Evolutionary conservation across 1,139 yeast species (phyloP), one percentile per base, ranked within the genome.

Genomic region (Taphrina pruni): DNA sequence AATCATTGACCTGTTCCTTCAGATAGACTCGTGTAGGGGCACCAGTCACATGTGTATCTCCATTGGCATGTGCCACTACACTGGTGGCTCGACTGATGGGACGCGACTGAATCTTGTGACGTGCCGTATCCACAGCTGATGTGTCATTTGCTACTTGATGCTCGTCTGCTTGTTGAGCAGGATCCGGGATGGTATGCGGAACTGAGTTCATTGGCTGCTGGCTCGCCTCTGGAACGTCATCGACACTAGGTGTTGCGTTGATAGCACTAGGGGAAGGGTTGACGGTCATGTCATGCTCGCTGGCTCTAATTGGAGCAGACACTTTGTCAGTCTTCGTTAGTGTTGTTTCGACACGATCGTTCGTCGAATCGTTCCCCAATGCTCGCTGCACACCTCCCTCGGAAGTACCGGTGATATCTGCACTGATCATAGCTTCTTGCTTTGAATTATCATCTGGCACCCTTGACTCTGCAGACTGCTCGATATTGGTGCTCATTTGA

Each of bases 11-110:
- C 70, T 88, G 82, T 72, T 85, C 81, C 76, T 92, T 90, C 71
- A 93, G 81, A 82, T 92, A 93, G 74, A 84, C 86, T 73, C 98
- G 84, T 2, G 91, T 82, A 0, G 90, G 87, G 0, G 96, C 89
- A 0, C 97, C 97, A 17, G 61, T 43, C 12, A 17, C 41, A 11
- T 20, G 35, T 8, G 35, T 39, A 11, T 45, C 67, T 6, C 52
- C 45, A 14, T 43, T 45, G 21, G 45, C 41, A 12, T 43, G 62
- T n/a, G 54, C 36, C 12, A n/a, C n/a, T 7, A 46, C 67, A 38
- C 61, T 54, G 21, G 46, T 45, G 8, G 67, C 61, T 35, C 67
- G 60, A 35, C 61, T 45, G 14, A 36, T 21, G 32, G 60, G 51
- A 14, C 46, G 65, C 11, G 65, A 51, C 14, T 38, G 60, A 7